Evolutionary conservation across 768 basidiomycete species (phyloP).

Genomic region (Auricularia heimuer): DNA sequence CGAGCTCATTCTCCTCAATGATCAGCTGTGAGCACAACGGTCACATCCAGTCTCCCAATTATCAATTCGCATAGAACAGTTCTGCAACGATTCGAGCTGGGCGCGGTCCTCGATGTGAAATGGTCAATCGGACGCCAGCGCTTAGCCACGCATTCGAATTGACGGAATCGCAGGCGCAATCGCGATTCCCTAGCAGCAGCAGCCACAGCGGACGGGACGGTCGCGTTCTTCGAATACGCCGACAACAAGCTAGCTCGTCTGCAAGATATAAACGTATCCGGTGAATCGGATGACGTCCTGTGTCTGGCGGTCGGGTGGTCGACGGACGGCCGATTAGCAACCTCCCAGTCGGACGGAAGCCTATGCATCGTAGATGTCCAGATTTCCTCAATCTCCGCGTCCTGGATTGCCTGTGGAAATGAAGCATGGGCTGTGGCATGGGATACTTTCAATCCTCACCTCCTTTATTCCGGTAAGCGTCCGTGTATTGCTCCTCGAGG

Average conservation of each 20-base stretch:
- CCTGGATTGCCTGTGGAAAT: conserved; percentile 84
- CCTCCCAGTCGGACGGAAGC: conserved; percentile 74
- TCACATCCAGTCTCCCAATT: conserved; percentile 6
- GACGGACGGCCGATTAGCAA: conserved; percentile 46
- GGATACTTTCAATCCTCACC: conserved; percentile 73
- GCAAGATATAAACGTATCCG: conserved; percentile 18
- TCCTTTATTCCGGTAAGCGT: conserved; percentile 59
- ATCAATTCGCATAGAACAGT: conserved; percentile 25
- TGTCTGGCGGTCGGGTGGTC: conserved; percentile 95
- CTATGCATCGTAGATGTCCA: conserved; percentile 49
- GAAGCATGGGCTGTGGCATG: conserved; percentile 94
- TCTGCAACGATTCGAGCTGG: conserved; percentile 57
- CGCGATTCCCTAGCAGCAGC: neutral
- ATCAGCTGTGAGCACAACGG: conserved; percentile 24
- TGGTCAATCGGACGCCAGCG: conserved; percentile 37
- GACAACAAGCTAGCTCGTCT: conserved; percentile 10
- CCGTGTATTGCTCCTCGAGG: too few species aligned
- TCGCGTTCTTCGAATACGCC: conserved; percentile 8
- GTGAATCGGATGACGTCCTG: conserved; percentile 43
- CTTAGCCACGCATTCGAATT: neutral
- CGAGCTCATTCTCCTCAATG: conserved; percentile 10
- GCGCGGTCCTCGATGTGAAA: conserved; percentile 90
- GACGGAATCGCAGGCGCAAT: neutral
- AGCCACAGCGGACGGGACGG: neutral
- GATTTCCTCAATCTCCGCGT: conserved; percentile 35